Conservation (phyloP, 176 grass and related monocot genomes). For the Zoysia japonica region DNA sequence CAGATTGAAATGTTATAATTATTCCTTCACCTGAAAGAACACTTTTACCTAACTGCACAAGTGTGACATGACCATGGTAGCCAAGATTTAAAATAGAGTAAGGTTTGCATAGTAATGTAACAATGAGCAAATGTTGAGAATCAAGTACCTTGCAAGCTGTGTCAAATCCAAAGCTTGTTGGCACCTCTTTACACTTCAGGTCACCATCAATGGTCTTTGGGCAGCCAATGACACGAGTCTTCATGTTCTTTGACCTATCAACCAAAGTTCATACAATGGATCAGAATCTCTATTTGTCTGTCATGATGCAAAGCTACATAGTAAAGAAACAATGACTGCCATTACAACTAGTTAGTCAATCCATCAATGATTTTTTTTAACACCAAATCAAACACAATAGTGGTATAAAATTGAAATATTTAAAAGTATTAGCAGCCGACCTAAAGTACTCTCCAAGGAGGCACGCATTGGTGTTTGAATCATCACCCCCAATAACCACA, state of each 20-base stretch:
- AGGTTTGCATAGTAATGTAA: not conserved
- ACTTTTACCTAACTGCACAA: not conserved
- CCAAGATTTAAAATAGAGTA: slow-evolving; percentile 6
- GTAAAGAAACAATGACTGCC: too few relatives aligned
- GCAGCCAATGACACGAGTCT: slow-evolving; percentile 92
- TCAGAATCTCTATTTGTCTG: too few relatives aligned
- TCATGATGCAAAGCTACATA: too few relatives aligned
- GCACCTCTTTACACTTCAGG: slow-evolving; percentile 95
- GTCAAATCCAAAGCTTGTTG: slow-evolving; percentile 98
- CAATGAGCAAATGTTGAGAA: slow-evolving; percentile 23
- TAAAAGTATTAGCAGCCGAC: slow-evolving; percentile 32
- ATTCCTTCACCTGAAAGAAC: not conserved
- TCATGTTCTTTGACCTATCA: slow-evolving; percentile 70
- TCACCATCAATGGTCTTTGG: slow-evolving; percentile 99
- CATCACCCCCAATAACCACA: slow-evolving; percentile 96
- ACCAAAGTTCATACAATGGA: too few relatives aligned
- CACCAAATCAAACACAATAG: not conserved
- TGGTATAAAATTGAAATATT: not conserved
- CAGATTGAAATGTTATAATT: not conserved
- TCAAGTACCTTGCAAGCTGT: slow-evolving; percentile 84
- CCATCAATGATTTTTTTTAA: too few relatives aligned
- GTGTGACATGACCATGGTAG: not conserved
- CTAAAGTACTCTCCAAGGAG: slow-evolving; percentile 92
- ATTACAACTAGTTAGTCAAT: too few relatives aligned
- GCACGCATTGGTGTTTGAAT: slow-evolving; percentile 99